Base-by-base conservation (phyloP, 176 grass and related monocot genomes). In the Dendrocalamus sinicus region DNA sequence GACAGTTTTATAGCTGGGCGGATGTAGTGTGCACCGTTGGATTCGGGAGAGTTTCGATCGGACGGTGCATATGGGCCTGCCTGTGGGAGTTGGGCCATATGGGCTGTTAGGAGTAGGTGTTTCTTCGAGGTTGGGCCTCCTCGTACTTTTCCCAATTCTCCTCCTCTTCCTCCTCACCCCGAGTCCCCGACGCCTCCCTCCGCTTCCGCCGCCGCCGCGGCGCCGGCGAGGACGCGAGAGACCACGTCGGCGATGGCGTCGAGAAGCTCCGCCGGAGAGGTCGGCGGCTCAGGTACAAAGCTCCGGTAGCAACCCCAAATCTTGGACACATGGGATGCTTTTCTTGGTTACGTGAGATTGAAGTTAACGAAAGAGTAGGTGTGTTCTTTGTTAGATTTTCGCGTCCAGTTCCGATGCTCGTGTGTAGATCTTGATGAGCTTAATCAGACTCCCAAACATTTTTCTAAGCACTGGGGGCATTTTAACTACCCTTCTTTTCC, bases 221-320 rank as follows among this genome's bases (percentile, higher is more conserved):
- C 43, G 57, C 58, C 70, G 58, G 52, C 52, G 72, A 77, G 72
- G 57, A 37, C 4, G 46, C 1, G 8, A 46, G 54, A 37, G 77
- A 4, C 58, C 48, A 12, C 39, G 50, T 23, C 7, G 46, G 28
- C 0, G 55, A 90, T 90, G 88, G 73, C 78, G 23, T 86, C 84
- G 5, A 82, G 64, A 10, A 83, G 88, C 58, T 77, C 88, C 26
- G 47, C 78, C 2, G 20, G 84, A 12, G 66, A 47, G 8, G 45
- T n/a, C 13, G 84, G 65, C 10, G 35, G 13, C 39, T 62, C 88
- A 90, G 88, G 88, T 90, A 90, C 44, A 9, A 19, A 43, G 0
- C 61, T 71, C 75, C 14, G 40, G 13, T 4, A 17, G 10, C 30
- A 67, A 69, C 40, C 17, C 39, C 51, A 3, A 53, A 62, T 70